Base-by-base conservation (phyloP, 2,329 filamentous ascomycete genomes). In the Truncatella angustata region DNA sequence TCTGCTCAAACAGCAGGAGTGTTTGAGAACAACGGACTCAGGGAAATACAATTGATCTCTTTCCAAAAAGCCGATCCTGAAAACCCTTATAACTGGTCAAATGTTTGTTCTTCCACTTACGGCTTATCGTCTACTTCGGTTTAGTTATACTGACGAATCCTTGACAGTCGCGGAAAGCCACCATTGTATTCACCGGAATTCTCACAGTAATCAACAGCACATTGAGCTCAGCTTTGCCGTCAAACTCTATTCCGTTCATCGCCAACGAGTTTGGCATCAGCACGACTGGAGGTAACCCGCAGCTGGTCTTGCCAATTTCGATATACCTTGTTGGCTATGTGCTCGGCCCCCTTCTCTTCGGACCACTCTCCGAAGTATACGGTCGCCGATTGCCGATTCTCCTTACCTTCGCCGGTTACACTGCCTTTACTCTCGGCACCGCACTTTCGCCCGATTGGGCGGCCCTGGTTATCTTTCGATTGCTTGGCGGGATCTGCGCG, bases 241-340 rank as follows among this genome's bases (percentile, higher is more conserved):
- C 46, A 3, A 39, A 39, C 14, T 16, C 32, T 10, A 49, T 39
- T 5, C 9, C 32, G 26, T 49, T 37, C 34, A 49, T 49, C 9
- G 46, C 21, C 7, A 14, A 18, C n/a, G 12, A 36, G 7, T 49
- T 49, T 30, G 35, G 23, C 32, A 36, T 49, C 32, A 39, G 32
- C 24, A 47, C 44, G 16, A 34, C 44, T 14, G 26, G 32, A n/a
- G 37, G 32, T 11, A 32, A 50, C 12, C 18, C 24, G 12, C 35
- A 42, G 36, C 36, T 50, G 16, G 48, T 50, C 10, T 16, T 50
- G 9, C 48, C 37, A 4, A 50, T 42, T 14, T 42, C 35, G 23
- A 43, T 50, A 14, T 50, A 50, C 35, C 35, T 42, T 10, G 35
- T 40, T 14, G 48, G 48, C 48, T 50, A 30, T 26, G 28, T 43